These are phyloP conservation scores for Pestalotiopsis sp. DNA, from an alignment of 2,329 filamentous ascomycete species.

Conservation along the genomic window DNA sequence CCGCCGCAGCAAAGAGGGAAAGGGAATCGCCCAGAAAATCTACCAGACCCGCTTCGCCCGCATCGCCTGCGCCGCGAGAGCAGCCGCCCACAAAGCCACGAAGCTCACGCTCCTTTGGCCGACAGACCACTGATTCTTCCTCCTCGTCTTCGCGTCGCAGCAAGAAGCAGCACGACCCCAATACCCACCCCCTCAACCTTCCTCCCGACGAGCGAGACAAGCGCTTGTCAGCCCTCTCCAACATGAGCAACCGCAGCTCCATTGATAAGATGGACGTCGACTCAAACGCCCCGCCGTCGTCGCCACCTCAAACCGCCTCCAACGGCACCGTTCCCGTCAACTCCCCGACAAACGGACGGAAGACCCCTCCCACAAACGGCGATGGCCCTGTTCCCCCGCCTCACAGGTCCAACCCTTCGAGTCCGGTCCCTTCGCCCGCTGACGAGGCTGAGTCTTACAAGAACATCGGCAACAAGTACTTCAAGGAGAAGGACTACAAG, in stretches of 20 bases:
- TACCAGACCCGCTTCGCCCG: conserved; percentile 26
- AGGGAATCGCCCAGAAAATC: conserved; percentile 11
- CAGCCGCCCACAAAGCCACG: conserved; percentile 36
- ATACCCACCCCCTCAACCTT: conserved; percentile 86
- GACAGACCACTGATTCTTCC: conserved; percentile 36
- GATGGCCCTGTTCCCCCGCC: conserved; percentile 69
- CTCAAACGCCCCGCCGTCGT: conserved; percentile 49
- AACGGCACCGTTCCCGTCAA: conserved; percentile 54
- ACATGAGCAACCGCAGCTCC: conserved; percentile 61
- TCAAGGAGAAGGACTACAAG: conserved; percentile 89
- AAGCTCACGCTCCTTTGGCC: conserved; percentile 44
- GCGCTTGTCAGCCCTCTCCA: conserved; percentile 68
- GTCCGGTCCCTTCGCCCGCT: conserved; percentile 51
- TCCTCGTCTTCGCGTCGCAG: conserved; percentile 50
- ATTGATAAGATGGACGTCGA: conserved; percentile 70
- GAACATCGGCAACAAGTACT: conserved; percentile 90
- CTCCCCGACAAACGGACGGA: conserved; percentile 40
- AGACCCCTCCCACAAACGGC: conserved; percentile 23
- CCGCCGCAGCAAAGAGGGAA: conserved; percentile 1
- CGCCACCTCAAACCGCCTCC: conserved; percentile 40
- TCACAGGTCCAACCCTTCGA: conserved; percentile 65
- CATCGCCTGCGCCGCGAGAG: conserved; percentile 15
- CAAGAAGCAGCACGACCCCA: conserved; percentile 56
- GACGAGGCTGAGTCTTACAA: conserved; percentile 93
- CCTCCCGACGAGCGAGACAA: conserved; percentile 80